Percentiles rank a stretch among this genome's conserved stretches.
These are phyloP conservation scores for Paulownia fortunei DNA, from an alignment of 257 asterid genomes.

Conservation along the genomic window DNA sequence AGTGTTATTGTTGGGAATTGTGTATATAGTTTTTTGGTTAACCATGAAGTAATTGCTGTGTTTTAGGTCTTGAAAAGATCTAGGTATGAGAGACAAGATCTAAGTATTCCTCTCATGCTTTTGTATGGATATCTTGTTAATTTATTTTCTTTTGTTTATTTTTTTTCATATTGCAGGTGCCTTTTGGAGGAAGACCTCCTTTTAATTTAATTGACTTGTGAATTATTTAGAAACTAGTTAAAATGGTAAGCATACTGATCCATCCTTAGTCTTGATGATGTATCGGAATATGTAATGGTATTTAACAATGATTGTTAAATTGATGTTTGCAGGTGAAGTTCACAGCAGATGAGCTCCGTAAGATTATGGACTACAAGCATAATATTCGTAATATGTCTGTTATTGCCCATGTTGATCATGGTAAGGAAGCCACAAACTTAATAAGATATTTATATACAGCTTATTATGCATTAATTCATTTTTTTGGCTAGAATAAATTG, in stretches of 20 bases:
- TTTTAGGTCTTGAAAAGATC: background rate
- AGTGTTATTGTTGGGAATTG: background rate
- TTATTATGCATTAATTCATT: background rate
- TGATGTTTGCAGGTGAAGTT: no score
- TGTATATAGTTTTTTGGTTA: background rate
- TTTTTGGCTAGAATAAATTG: background rate
- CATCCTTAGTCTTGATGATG: background rate
- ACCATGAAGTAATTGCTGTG: background rate
- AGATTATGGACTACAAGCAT: no score
- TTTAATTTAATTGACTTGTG: background rate
- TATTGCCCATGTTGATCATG: slow-evolving; percentile 65
- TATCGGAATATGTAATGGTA: background rate
- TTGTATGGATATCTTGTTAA: background rate
- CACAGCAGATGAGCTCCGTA: no score
- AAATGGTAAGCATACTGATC: slow-evolving; percentile 20
- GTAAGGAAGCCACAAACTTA: slow-evolving; percentile 31
- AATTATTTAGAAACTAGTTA: background rate
- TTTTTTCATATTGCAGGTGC: background rate
- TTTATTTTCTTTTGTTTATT: background rate
- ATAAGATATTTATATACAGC: background rate
- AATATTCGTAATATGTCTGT: no score
- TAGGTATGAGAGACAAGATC: no score
- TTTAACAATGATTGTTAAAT: background rate
- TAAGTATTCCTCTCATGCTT: no score
- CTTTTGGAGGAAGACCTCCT: background rate